Evolutionary conservation across 2,329 filamentous ascomycete genomes (phyloP).

Genomic region (Thelonectria discophora): DNA sequence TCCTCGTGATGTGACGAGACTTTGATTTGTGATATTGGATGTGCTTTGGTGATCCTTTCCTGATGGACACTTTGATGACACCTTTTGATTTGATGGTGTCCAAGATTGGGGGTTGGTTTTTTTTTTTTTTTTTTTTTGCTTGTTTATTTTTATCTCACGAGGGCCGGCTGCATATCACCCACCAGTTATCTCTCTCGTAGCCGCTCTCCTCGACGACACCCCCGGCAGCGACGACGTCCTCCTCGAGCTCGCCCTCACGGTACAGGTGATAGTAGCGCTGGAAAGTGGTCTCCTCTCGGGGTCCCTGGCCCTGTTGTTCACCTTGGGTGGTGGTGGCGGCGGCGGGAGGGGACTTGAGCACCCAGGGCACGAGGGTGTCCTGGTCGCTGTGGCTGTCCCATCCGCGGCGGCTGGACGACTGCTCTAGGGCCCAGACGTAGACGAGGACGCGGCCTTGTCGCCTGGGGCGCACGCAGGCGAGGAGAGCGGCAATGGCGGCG

Average conservation of each 20-base stretch:
- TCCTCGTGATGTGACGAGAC: background rate
- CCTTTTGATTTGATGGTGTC: too few relatives aligned
- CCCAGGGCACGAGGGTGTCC: conserved; percentile 97
- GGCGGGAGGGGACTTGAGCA: conserved; percentile 59
- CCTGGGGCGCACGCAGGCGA: conserved; percentile 68
- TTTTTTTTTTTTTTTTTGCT: conserved; percentile 18
- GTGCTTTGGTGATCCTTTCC: background rate
- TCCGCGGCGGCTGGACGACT: conserved; percentile 83
- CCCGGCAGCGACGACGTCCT: conserved; percentile 77
- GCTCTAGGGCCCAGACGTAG: conserved; percentile 96
- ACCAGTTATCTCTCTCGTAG: conserved; percentile 99
- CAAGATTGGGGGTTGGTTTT: too few relatives aligned
- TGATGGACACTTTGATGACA: background rate
- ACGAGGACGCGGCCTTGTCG: conserved; percentile 78
- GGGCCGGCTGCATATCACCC: conserved; percentile 70
- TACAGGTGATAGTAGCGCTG: conserved; percentile 97
- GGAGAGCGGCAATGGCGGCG: conserved; percentile 75
- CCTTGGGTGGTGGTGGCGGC: too few relatives aligned
- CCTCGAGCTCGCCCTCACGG: conserved; percentile 83
- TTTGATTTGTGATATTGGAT: background rate
- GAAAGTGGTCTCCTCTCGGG: conserved; percentile 60
- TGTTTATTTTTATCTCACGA: conserved; percentile 27
- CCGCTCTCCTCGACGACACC: conserved; percentile 80
- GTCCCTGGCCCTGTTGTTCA: conserved; percentile 43
- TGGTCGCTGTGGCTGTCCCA: conserved; percentile 87